Evolutionary conservation across 2,329 filamentous ascomycete species (phyloP).

Genomic region (Verticillium longisporum): DNA sequence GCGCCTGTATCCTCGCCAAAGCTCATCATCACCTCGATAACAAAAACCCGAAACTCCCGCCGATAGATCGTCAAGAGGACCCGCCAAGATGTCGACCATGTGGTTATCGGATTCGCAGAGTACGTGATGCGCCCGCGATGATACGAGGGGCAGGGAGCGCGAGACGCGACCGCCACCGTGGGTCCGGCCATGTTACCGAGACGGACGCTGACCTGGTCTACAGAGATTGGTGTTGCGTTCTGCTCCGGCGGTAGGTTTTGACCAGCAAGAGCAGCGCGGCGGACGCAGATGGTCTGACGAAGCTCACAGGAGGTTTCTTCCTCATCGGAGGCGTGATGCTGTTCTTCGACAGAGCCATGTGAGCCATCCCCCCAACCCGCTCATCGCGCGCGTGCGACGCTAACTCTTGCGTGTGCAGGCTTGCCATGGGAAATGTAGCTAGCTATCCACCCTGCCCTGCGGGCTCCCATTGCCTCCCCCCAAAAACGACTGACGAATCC

Average conservation of each 20-base stretch:
- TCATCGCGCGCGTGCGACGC: slow-evolving; percentile 1
- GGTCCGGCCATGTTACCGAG: neutral
- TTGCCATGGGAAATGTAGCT: slow-evolving; percentile 96
- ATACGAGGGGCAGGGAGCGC: neutral
- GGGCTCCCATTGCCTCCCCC: neutral
- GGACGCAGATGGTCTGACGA: slow-evolving; percentile 3
- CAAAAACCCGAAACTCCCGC: neutral
- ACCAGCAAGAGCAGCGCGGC: neutral
- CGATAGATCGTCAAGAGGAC: neutral
- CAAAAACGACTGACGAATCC: slow-evolving; percentile 9
- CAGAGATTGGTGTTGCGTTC: slow-evolving; percentile 95
- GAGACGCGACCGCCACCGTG: neutral
- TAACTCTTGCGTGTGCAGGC: slow-evolving; percentile 41
- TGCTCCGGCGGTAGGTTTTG: slow-evolving; percentile 83
- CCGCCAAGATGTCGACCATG: slow-evolving; percentile 70
- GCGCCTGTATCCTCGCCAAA: neutral
- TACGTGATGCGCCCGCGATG: slow-evolving; percentile 38
- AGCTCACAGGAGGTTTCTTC: slow-evolving; percentile 75
- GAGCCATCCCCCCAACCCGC: slow-evolving; percentile 25
- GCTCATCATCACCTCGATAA: neutral
- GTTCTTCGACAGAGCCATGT: slow-evolving; percentile 98
- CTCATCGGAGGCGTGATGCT: slow-evolving; percentile 88
- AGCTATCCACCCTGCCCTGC: slow-evolving; percentile 22
- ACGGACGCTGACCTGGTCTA: slow-evolving; percentile 21
- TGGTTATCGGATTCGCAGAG: slow-evolving; percentile 96